These are phyloP conservation scores for Dipodascus albidus DNA, from an alignment of 805 yeast genomes.

Conservation along the genomic window DNA sequence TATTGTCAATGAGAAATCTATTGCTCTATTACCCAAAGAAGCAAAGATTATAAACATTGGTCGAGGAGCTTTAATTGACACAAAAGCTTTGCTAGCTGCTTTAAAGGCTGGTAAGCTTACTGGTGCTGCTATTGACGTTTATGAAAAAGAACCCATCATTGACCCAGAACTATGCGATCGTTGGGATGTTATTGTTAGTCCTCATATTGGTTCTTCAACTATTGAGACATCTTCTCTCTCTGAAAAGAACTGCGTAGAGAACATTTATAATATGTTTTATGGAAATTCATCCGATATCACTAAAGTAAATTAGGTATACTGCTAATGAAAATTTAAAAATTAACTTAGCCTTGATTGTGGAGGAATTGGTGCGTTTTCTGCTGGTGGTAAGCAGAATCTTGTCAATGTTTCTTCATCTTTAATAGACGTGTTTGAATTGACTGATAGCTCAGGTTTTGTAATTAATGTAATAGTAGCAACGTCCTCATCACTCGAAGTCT, in stretches of 20 bases:
- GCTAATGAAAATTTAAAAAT: too few species aligned
- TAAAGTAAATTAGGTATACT: slow-evolving; percentile 2
- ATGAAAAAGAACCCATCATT: slow-evolving; percentile 48
- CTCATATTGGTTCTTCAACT: slow-evolving; percentile 66
- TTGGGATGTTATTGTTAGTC: slow-evolving; percentile 56
- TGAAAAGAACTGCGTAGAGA: slow-evolving; percentile 44
- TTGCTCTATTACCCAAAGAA: slow-evolving; percentile 39
- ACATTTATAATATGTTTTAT: slow-evolving; percentile 26
- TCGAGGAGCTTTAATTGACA: slow-evolving; percentile 59
- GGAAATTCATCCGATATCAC: not conserved
- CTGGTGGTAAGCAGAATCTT: too few species aligned
- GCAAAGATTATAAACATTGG: slow-evolving; percentile 65
- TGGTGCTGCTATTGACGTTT: slow-evolving; percentile 68
- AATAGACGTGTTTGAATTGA: too few species aligned
- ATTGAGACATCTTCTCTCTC: slow-evolving; percentile 11
- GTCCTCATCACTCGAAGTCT: too few species aligned
- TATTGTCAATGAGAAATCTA: slow-evolving; percentile 38
- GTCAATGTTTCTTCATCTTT: too few species aligned
- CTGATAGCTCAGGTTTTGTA: too few species aligned
- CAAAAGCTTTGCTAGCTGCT: slow-evolving; percentile 50
- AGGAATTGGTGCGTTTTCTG: not conserved
- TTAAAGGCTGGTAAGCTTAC: slow-evolving; percentile 46
- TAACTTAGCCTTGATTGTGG: too few species aligned
- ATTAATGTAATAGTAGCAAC: too few species aligned
- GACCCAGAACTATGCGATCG: slow-evolving; percentile 39